Percentiles rank a stretch among this genome's conserved stretches.
Evolutionary conservation across 2,329 filamentous ascomycete species (phyloP).

Genomic region (Aspergillus sojae): DNA sequence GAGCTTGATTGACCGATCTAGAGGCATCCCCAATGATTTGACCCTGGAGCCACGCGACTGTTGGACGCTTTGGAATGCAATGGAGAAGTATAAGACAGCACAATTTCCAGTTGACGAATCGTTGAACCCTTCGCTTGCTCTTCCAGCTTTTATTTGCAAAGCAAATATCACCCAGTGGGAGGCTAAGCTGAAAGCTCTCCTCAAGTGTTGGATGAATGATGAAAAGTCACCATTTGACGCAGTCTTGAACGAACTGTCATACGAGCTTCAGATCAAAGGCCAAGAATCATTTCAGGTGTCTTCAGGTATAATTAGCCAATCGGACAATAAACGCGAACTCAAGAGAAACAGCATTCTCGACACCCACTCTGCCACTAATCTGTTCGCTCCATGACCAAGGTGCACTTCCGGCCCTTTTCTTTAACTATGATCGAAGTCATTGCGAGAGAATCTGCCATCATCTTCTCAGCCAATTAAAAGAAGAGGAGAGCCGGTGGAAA

Average conservation of each 20-base stretch:
- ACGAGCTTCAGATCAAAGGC: not conserved
- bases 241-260: constrained; percentile 53
- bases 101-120: constrained; percentile 49
- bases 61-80: constrained; percentile 64
- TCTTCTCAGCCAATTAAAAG: constrained; percentile 57
- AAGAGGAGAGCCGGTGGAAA: constrained; percentile 53
- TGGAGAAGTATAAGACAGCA: constrained; percentile 60
- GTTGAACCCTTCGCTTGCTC: constrained; percentile 37
- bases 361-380: constrained; percentile 55
- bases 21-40: constrained; percentile 69
- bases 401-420: constrained; percentile 73
- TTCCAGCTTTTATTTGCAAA: constrained; percentile 63
- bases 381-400: constrained; percentile 59
- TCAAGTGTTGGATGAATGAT: constrained; percentile 64
- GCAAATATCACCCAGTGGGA: constrained; percentile 70
- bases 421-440: constrained; percentile 70
- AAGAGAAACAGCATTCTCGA: constrained; percentile 38
- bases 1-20: constrained; percentile 62
- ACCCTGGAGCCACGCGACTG: constrained; percentile 73
- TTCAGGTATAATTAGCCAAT: not conserved
- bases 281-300: not conserved
- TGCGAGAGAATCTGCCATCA: constrained; percentile 63
- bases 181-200: constrained; percentile 58
- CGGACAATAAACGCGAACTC: constrained; percentile 4
- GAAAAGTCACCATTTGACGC: constrained; percentile 54